Evolutionary conservation across 106 monocot species (phyloP).

Genomic region (Xerophyta viscosa): DNA sequence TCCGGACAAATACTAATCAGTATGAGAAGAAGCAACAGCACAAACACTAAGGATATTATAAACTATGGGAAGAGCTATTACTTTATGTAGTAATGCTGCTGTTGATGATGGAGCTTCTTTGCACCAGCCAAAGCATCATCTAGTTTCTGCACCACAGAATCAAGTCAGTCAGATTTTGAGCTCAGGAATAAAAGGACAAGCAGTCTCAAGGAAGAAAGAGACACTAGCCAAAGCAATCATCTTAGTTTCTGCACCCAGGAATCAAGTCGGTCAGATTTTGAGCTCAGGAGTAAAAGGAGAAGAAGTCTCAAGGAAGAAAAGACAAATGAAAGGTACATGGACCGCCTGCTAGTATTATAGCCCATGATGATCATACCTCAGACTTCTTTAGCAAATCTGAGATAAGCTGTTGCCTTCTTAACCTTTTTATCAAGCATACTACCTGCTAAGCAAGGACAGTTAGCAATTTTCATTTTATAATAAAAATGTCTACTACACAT

Average conservation of each 20-base stretch:
- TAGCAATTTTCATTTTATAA: too few relatives aligned
- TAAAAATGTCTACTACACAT: too few relatives aligned
- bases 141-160: conserved; percentile 37
- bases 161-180: background rate
- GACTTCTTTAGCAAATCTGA: conserved; percentile 58
- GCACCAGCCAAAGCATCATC: conserved; percentile 56
- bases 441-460: conserved; percentile 26
- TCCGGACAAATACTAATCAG: background rate
- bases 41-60: background rate
- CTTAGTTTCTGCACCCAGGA: conserved; percentile 46
- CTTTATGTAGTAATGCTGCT: conserved; percentile 45
- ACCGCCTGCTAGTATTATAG: background rate
- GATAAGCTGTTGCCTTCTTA: conserved; percentile 37
- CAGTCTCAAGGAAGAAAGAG: background rate
- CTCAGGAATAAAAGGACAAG: background rate
- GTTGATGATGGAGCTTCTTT: conserved; percentile 61
- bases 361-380: conserved; percentile 25
- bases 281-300: background rate
- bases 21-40: background rate
- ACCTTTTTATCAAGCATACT: conserved; percentile 43
- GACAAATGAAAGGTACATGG: conserved; percentile 4
- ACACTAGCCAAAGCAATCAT: conserved; percentile 49
- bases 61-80: too few relatives aligned
- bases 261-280: background rate
- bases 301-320: background rate